These are phyloP conservation scores for Geranium incanum DNA, from an alignment of 441 rosid genomes.

Conservation along the genomic window DNA sequence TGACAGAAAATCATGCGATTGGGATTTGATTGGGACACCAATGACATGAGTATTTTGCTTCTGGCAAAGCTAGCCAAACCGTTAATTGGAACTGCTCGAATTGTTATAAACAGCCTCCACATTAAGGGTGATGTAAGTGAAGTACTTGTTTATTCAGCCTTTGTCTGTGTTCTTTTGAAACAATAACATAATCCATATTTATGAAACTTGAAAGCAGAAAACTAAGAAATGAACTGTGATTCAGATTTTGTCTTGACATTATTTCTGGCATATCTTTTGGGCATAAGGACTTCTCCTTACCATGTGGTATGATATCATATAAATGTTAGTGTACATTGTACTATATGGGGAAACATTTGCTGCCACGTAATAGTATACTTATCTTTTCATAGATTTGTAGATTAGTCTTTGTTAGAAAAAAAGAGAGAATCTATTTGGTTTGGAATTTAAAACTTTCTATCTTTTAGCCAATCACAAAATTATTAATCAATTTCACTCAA, in stretches of 20 bases:
- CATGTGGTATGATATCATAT: neutral
- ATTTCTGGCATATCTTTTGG: neutral
- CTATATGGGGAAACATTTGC: neutral
- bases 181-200: neutral
- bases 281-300: neutral
- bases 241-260: neutral
- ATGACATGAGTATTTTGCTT: slow-evolving; percentile 74
- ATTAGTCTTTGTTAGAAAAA: neutral
- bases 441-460: no score
- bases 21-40: slow-evolving; percentile 84
- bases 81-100: slow-evolving; percentile 74
- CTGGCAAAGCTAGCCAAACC: slow-evolving; percentile 82
- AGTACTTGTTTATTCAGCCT: neutral
- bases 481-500: no score
- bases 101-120: slow-evolving; percentile 79
- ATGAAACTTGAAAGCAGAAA: neutral
- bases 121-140: slow-evolving; percentile 88
- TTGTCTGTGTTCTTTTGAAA: neutral
- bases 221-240: neutral
- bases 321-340: neutral
- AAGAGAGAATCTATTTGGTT: no score
- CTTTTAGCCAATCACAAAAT: no score
- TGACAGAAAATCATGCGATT: slow-evolving; percentile 62
- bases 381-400: neutral
- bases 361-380: neutral